phyloP scores from a whole-genome alignment of 2,329 filamentous ascomycete genomes.

The Alternaria burnsii region DNA sequence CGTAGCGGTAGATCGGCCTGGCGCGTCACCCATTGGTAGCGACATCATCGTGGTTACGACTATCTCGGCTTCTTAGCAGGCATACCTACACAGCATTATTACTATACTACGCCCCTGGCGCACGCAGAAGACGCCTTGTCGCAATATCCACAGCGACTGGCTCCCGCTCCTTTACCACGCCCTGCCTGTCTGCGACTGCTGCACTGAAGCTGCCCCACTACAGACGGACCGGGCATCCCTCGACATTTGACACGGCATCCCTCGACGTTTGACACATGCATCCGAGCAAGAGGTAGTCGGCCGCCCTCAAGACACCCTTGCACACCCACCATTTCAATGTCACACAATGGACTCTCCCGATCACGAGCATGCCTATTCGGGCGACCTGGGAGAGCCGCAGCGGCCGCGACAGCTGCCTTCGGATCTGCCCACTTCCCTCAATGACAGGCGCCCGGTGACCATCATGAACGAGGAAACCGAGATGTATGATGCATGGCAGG shows the following conservation, averaged over 20 bases:
- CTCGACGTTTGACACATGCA: conserved; percentile 11
- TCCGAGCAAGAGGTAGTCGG: conserved; percentile 14
- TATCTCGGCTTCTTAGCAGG: no score
- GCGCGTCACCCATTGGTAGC: conserved; percentile 13
- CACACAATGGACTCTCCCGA: conserved; percentile 47
- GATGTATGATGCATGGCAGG: conserved; percentile 99
- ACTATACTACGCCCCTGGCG: neutral
- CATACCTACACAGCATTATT: neutral
- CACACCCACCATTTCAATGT: conserved; percentile 31
- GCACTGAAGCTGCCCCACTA: conserved; percentile 16
- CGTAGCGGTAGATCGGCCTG: conserved; percentile 15
- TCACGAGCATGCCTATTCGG: conserved; percentile 47
- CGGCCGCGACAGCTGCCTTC: conserved; percentile 68
- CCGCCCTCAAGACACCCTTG: conserved; percentile 4
- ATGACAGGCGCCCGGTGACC: conserved; percentile 79
- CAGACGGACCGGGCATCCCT: conserved; percentile 14
- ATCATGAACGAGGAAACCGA: conserved; percentile 84
- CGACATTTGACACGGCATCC: conserved; percentile 8
- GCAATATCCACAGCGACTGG: neutral
- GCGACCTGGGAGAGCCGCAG: conserved; percentile 37
- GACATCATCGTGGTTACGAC: conserved; percentile 18
- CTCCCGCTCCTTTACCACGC: neutral
- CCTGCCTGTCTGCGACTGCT: neutral
- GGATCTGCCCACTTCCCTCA: conserved; percentile 89
- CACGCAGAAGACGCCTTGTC: neutral